Evolutionary conservation across 2,329 filamentous ascomycete species (phyloP).

Genomic region (Diaporthe sp.): DNA sequence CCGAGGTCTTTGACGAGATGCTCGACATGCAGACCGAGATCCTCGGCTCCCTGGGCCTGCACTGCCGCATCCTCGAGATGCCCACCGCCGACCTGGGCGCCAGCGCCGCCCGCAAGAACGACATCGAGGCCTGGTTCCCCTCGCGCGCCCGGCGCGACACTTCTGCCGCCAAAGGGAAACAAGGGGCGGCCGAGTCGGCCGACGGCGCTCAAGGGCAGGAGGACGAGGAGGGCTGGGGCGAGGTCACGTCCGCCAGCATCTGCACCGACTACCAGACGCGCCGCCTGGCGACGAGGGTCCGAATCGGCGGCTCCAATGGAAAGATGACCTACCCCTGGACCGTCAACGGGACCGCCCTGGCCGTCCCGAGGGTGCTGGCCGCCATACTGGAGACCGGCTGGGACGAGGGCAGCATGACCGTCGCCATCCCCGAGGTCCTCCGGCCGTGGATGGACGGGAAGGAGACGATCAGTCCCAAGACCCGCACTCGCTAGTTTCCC

Average conservation of each 20-base stretch:
- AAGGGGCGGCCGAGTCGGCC: slow-evolving; percentile 58
- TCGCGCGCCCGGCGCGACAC: slow-evolving; percentile 64
- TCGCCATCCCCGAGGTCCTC: slow-evolving; percentile 84
- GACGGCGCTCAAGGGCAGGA: slow-evolving; percentile 65
- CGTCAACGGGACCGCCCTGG: slow-evolving; percentile 93
- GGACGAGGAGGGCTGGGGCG: slow-evolving; percentile 83
- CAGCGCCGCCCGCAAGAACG: slow-evolving; percentile 86
- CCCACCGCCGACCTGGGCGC: slow-evolving; percentile 90
- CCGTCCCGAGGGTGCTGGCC: slow-evolving; percentile 89
- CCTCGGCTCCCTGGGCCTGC: slow-evolving; percentile 80
- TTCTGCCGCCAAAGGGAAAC: neutral
- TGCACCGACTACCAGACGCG: slow-evolving; percentile 96
- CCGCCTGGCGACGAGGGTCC: slow-evolving; percentile 82
- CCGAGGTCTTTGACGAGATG: slow-evolving; percentile 84
- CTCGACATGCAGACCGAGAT: slow-evolving; percentile 89
- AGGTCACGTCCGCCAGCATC: slow-evolving; percentile 90
- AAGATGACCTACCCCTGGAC: slow-evolving; percentile 86
- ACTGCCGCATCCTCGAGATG: slow-evolving; percentile 94
- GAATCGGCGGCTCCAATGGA: slow-evolving; percentile 58
- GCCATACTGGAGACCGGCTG: slow-evolving; percentile 93
- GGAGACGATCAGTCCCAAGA: slow-evolving; percentile 70
- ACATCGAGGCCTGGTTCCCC: slow-evolving; percentile 96
- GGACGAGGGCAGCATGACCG: slow-evolving; percentile 76
- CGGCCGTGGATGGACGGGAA: slow-evolving; percentile 86
- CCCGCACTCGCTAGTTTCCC: slow-evolving; percentile 44